phyloP scores from a whole-genome alignment of 2,329 filamentous ascomycete genomes.

The Monascus ruber region DNA sequence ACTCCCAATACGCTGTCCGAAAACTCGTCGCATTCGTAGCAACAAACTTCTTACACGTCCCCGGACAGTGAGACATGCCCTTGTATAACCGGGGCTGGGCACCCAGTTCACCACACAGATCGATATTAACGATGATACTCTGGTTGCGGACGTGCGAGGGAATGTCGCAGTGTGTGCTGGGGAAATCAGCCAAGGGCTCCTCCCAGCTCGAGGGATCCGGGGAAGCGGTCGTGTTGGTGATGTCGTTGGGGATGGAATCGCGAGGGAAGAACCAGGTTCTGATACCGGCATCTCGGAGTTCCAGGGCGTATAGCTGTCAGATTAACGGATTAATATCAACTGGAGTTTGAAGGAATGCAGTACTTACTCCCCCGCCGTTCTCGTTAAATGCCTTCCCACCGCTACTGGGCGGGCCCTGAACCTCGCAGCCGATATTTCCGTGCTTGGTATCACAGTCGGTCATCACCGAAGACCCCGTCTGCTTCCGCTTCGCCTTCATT shows the following conservation, averaged over 20 bases:
- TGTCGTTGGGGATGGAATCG: slow-evolving; percentile 36
- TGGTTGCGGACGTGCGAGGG: slow-evolving; percentile 47
- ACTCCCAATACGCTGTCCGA: neutral
- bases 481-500: slow-evolving; percentile 37
- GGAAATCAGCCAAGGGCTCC: slow-evolving; percentile 48
- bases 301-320: slow-evolving; percentile 40
- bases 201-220: slow-evolving; percentile 52
- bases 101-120: slow-evolving; percentile 46
- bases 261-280: slow-evolving; percentile 48
- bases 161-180: slow-evolving; percentile 47
- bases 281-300: slow-evolving; percentile 48
- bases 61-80: slow-evolving; percentile 25
- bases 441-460: slow-evolving; percentile 39
- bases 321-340: neutral
- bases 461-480: slow-evolving; percentile 33
- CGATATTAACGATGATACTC: slow-evolving; percentile 51
- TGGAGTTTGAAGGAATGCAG: neutral
- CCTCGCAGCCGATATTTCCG: slow-evolving; percentile 45
- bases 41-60: slow-evolving; percentile 13
- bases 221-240: slow-evolving; percentile 28
- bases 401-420: slow-evolving; percentile 28
- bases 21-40: neutral
- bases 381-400: slow-evolving; percentile 42
- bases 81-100: slow-evolving; percentile 14
- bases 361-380: slow-evolving; percentile 35